Percentiles rank a stretch among this genome's conserved stretches.
These are phyloP conservation scores for Papilionanthe hybrid DNA, from an alignment of 116 monocot species.

Conservation along the genomic window DNA sequence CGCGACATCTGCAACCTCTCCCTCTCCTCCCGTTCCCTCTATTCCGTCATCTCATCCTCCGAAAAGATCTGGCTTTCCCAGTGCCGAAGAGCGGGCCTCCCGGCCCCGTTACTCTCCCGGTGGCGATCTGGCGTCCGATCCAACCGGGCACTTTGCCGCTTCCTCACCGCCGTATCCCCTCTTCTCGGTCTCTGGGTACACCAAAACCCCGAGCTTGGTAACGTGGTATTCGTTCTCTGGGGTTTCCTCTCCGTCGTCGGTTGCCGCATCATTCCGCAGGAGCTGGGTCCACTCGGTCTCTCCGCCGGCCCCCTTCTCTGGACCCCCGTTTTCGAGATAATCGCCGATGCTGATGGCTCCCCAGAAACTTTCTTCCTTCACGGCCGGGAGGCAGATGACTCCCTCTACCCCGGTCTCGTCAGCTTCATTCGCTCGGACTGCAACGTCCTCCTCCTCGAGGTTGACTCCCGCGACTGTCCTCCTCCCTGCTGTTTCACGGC, in stretches of 20 bases:
- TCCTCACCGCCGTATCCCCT: constrained; percentile 42
- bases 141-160: constrained; percentile 62
- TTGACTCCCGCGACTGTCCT: constrained; percentile 10
- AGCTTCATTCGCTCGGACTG: constrained; percentile 9
- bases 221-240: constrained; percentile 52
- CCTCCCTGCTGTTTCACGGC: neutral
- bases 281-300: constrained; percentile 33
- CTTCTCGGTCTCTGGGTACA: constrained; percentile 78
- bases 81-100: constrained; percentile 28
- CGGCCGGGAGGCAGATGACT: constrained; percentile 21
- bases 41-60: constrained; percentile 26
- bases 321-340: constrained; percentile 70
- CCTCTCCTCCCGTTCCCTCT: constrained; percentile 46
- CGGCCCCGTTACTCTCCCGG: constrained; percentile 23
- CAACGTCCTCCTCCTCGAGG: constrained; percentile 66
- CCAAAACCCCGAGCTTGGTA: constrained; percentile 93
- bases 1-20: constrained; percentile 50
- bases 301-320: constrained; percentile 44
- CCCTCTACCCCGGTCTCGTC: constrained; percentile 33
- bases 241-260: constrained; percentile 55
- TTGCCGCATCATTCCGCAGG: constrained; percentile 68
- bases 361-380: constrained; percentile 47
- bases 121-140: constrained; percentile 38
- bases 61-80: constrained; percentile 60
- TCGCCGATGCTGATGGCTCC: constrained; percentile 24